Evolutionary conservation across 108 stramenopile genomes (phyloP).

Genomic region (Stephanodiscus triporus): DNA sequence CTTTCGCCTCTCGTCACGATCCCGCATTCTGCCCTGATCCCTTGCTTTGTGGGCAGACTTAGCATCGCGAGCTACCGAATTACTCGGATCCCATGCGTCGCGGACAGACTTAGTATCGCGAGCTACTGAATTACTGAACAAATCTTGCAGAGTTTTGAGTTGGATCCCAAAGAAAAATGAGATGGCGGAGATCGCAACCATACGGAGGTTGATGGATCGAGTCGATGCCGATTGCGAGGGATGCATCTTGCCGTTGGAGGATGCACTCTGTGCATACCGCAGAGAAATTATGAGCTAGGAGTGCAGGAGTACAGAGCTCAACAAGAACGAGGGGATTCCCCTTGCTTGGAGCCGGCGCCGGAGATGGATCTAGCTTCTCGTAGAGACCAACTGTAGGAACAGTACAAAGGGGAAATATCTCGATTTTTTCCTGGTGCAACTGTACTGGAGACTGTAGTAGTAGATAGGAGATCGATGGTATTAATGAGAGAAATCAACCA

Average conservation of each 20-base stretch:
- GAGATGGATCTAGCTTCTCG: too few relatives aligned
- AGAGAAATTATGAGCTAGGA: neutral
- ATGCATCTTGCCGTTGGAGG: neutral
- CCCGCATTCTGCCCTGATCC: neutral
- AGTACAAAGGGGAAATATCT: too few relatives aligned
- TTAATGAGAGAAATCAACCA: too few relatives aligned
- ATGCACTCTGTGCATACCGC: neutral
- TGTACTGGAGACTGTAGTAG: too few relatives aligned
- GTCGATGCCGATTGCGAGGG: neutral
- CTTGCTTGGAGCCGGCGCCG: too few relatives aligned
- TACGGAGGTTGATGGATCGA: constrained; percentile 1
- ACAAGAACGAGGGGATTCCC: too few relatives aligned
- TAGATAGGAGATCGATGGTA: too few relatives aligned
- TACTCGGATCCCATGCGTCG: neutral
- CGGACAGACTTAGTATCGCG: neutral
- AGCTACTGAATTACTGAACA: neutral
- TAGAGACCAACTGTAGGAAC: too few relatives aligned
- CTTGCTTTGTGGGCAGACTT: neutral
- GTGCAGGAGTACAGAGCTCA: too few relatives aligned
- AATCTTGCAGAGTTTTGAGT: neutral
- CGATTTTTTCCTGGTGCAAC: too few relatives aligned
- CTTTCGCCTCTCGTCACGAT: constrained; percentile 8
- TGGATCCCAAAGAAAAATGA: neutral
- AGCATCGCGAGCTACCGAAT: neutral
- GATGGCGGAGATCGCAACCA: constrained; percentile 1